These are phyloP conservation scores for Platanthera zijinensis DNA, from an alignment of 106 monocot genomes.

Conservation along the genomic window DNA sequence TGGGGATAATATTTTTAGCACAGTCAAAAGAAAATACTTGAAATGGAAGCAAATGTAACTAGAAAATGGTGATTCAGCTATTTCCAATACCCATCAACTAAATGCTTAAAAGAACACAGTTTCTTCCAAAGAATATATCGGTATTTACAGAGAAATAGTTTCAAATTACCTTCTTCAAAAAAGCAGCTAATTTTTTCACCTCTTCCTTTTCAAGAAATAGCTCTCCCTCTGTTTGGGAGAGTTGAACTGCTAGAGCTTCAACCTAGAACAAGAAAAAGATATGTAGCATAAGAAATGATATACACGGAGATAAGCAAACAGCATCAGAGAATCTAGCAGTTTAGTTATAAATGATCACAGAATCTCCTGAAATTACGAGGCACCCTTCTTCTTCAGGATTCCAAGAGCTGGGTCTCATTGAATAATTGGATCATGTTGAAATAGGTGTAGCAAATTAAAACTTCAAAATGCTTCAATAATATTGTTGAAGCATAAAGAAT, in stretches of 20 bases:
- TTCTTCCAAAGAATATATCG: conserved; percentile 1
- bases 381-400: not conserved
- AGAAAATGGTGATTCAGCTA: conserved; percentile 1
- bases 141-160: not conserved
- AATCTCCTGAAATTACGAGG: not conserved
- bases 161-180: conserved; percentile 13
- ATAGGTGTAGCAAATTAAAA: not conserved
- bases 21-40: not conserved
- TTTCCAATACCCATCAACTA: conserved; percentile 2
- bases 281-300: not conserved
- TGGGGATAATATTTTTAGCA: not conserved
- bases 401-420: not conserved
- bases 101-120: not conserved
- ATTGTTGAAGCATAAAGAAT: not conserved
- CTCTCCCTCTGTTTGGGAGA: conserved; percentile 23
- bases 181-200: conserved; percentile 15
- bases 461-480: not conserved
- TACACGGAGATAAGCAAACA: not conserved
- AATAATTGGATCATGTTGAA: not conserved
- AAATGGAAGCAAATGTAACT: not conserved
- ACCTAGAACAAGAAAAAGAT: conserved; percentile 15
- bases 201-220: conserved; percentile 20
- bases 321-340: not conserved
- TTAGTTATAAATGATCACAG: conserved; percentile 1
- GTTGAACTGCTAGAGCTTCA: conserved; percentile 23